Evolutionary conservation across 208 protist genomes (phyloP).

Genomic region (Leptomonas seymouri): DNA sequence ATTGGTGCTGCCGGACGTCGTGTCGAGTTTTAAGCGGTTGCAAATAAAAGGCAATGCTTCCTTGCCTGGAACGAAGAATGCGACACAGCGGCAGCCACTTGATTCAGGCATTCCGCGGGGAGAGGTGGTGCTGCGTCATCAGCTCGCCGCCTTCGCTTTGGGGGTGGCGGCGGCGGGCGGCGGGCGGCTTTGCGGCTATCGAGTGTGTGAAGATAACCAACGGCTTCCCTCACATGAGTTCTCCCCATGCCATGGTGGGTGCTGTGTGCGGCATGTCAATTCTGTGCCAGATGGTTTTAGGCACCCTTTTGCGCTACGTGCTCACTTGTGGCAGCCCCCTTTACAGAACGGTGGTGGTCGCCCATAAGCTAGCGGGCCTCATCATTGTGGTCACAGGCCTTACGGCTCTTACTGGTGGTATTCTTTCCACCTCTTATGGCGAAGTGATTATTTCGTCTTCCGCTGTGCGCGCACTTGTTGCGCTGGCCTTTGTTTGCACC

Average conservation of each 20-base stretch:
- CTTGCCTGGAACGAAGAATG: not conserved
- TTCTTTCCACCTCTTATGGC: slow-evolving; percentile 33
- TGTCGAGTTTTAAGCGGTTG: slow-evolving; percentile 37
- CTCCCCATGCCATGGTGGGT: slow-evolving; percentile 50
- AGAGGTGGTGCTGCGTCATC: slow-evolving; percentile 40
- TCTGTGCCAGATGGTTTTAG: slow-evolving; percentile 41
- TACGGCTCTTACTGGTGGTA: slow-evolving; percentile 34
- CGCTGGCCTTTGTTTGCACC: slow-evolving; percentile 6
- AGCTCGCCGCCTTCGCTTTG: slow-evolving; percentile 40
- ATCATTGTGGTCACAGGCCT: slow-evolving; percentile 31
- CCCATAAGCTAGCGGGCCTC: slow-evolving; percentile 30
- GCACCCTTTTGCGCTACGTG: slow-evolving; percentile 34
- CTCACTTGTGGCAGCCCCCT: slow-evolving; percentile 5
- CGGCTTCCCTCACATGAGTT: slow-evolving; percentile 42
- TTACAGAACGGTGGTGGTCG: slow-evolving; percentile 5
- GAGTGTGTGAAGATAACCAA: slow-evolving; percentile 62
- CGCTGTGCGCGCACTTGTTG: slow-evolving; percentile 13
- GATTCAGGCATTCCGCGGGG: not conserved
- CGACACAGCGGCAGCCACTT: not conserved
- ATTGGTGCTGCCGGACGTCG: slow-evolving; percentile 51
- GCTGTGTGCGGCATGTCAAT: slow-evolving; percentile 30
- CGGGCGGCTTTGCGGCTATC: slow-evolving; percentile 44
- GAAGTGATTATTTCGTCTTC: slow-evolving; percentile 28
- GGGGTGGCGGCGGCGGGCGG: slow-evolving; percentile 42
- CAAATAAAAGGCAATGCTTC: slow-evolving; percentile 8